phyloP scores from a whole-genome alignment of 768 basidiomycete genomes.

The Wakefieldia striispora region DNA sequence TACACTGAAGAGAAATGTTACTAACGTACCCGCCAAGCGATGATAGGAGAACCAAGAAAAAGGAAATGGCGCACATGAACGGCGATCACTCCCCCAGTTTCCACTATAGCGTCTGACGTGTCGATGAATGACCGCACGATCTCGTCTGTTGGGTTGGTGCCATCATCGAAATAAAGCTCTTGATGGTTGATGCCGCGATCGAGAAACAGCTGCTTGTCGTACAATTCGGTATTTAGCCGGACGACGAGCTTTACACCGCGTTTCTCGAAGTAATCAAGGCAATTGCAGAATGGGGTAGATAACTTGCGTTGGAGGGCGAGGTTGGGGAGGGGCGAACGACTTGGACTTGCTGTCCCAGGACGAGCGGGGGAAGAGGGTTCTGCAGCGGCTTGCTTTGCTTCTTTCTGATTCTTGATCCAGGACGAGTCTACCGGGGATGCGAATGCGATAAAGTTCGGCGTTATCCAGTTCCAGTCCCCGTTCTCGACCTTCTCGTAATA shows the following conservation, averaged over 20 bases:
- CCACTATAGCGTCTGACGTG: conserved; percentile 74
- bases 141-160: conserved; percentile 95
- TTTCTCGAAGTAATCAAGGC: conserved; percentile 90
- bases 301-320: conserved; percentile 75
- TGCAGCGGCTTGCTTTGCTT: conserved; percentile 43
- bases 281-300: conserved; percentile 80
- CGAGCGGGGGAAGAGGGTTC: conserved; percentile 28
- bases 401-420: conserved; percentile 78
- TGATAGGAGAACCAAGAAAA: conserved; percentile 7
- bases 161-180: conserved; percentile 97
- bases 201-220: conserved; percentile 77
- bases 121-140: conserved; percentile 92
- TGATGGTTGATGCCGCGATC: conserved; percentile 85
- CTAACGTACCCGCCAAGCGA: conserved; percentile 15
- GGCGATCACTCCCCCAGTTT: conserved; percentile 77
- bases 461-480: conserved; percentile 95
- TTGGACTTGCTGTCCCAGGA: conserved; percentile 22
- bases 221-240: conserved; percentile 90
- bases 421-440: conserved; percentile 83
- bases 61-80: conserved; percentile 65
- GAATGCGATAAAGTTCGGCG: conserved; percentile 89
- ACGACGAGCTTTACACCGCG: conserved; percentile 87
- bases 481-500: conserved; percentile 95
- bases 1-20: conserved; percentile 58
- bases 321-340: conserved; percentile 33